Conservation (phyloP, 1,284 basidiomycete genomes). For the Sporisorium reilianum region DNA sequence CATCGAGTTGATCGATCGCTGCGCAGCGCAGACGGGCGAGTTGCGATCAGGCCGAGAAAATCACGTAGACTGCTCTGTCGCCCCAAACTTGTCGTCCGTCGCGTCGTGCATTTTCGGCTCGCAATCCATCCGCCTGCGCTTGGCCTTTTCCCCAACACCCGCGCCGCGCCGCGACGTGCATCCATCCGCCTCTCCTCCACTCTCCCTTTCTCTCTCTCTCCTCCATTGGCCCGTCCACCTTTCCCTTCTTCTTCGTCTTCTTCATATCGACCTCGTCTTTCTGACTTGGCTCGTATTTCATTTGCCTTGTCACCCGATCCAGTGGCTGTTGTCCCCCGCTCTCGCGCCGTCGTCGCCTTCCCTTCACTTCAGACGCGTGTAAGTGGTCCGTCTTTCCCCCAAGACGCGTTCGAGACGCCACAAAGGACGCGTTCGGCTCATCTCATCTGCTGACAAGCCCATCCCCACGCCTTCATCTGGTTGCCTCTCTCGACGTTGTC, state of each 20-base stretch:
- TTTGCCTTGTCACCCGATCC: conserved; percentile 9
- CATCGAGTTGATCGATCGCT: conserved; percentile 19
- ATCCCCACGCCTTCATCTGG: conserved; percentile 17
- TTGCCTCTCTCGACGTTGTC: conserved; percentile 4
- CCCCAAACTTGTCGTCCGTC: conserved; percentile 9
- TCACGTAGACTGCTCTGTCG: conserved; percentile 10
- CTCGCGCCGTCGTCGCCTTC: conserved; percentile 39
- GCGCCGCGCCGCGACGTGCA: conserved; percentile 20
- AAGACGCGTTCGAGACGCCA: conserved; percentile 33
- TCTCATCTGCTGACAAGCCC: conserved; percentile 35
- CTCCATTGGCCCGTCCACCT: conserved; percentile 12
- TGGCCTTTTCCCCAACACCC: not conserved
- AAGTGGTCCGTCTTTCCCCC: conserved; percentile 18
- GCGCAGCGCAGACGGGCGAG: conserved; percentile 6
- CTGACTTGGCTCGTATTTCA: conserved; percentile 22
- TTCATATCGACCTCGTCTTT: conserved; percentile 16
- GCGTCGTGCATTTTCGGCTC: conserved; percentile 5
- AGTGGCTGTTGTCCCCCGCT: conserved; percentile 17
- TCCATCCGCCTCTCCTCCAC: conserved; percentile 37
- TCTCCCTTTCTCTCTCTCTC: not conserved
- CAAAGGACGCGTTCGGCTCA: conserved; percentile 24
- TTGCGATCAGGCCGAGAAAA: conserved; percentile 9
- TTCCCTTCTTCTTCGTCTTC: conserved; percentile 16
- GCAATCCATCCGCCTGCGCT: not conserved
- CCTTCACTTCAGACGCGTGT: conserved; percentile 46